phyloP scores from a whole-genome alignment of 306 rosid species.

The Corylus heterophylla region DNA sequence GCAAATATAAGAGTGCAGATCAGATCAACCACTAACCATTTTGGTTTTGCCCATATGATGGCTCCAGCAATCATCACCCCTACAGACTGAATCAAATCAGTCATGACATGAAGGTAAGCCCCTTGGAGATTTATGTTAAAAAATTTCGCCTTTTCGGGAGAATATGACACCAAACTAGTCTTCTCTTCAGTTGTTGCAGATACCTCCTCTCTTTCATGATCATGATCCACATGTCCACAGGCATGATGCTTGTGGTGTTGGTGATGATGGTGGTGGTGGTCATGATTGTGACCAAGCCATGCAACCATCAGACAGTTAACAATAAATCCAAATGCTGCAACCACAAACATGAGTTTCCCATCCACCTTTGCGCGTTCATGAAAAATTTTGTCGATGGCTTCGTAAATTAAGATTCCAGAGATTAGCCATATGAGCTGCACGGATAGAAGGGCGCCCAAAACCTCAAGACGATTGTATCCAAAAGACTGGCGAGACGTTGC shows the following conservation, averaged over 20 bases:
- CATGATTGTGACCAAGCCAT: conserved; percentile 80
- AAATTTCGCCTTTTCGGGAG: conserved; percentile 29
- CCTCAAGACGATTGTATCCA: conserved; percentile 85
- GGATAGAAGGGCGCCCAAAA: conserved; percentile 85
- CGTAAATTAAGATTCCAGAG: conserved; percentile 73
- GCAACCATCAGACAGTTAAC: conserved; percentile 74
- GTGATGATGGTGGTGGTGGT: conserved; percentile 11
- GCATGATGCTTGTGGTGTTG: conserved; percentile 18
- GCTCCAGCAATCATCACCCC: conserved; percentile 97
- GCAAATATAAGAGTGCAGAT: conserved; percentile 77
- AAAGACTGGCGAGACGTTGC: conserved; percentile 74
- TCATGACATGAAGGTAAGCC: conserved; percentile 85
- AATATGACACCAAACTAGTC: conserved; percentile 39
- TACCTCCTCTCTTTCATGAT: conserved; percentile 41
- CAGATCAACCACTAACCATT: conserved; percentile 72
- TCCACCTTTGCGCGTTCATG: conserved; percentile 43
- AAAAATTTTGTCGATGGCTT: conserved; percentile 65
- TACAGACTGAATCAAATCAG: conserved; percentile 87
- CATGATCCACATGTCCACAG: conserved; percentile 25
- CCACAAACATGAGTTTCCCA: conserved; percentile 78
- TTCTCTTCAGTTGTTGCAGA: conserved; percentile 43
- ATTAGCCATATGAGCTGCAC: conserved; percentile 85
- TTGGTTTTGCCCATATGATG: conserved; percentile 71
- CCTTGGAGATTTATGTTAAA: conserved; percentile 83
- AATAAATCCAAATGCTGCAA: conserved; percentile 80